Evolutionary conservation across 139 green algal genomes (phyloP).

Genomic region (Raphidocelis subcapitata): DNA sequence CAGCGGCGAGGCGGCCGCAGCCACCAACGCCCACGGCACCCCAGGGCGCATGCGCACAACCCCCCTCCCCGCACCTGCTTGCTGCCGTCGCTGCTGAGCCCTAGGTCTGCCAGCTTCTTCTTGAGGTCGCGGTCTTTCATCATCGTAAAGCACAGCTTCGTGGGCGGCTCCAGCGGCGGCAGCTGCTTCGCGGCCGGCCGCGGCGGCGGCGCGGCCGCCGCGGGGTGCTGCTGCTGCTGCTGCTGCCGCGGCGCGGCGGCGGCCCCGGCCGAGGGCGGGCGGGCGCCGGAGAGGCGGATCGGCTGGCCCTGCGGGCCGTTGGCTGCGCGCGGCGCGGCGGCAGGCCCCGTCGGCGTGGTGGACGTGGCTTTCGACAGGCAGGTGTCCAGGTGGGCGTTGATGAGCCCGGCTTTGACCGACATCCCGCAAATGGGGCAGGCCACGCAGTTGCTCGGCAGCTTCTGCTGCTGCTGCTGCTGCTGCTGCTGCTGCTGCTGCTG

Average conservation of each 20-base stretch:
- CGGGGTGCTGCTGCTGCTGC: neutral
- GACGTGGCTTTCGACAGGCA: conserved; percentile 12
- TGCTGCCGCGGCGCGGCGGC: no score
- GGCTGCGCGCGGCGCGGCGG: neutral
- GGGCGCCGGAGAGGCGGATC: neutral
- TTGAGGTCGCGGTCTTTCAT: conserved; percentile 37
- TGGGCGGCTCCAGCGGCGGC: conserved; percentile 20
- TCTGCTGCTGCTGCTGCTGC: neutral
- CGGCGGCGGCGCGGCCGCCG: neutral
- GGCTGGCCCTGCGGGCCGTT: neutral
- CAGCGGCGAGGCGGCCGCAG: neutral
- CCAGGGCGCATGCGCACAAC: no score
- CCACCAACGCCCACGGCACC: no score
- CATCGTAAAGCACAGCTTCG: conserved; percentile 30
- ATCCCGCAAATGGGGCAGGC: conserved; percentile 21
- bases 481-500: neutral
- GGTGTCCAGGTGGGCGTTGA: conserved; percentile 21
- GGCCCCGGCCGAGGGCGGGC: neutral
- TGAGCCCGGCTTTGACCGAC: conserved; percentile 11
- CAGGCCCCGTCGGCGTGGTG: neutral
- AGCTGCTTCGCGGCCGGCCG: neutral
- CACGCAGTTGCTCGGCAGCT: conserved; percentile 6
- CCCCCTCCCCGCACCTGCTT: conserved; percentile 33
- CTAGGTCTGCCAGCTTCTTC: conserved; percentile 13
- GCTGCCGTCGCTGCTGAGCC: conserved; percentile 15